Base-by-base conservation (phyloP, 352 stramenopile genomes). In the Globisporangium takayamanum region DNA sequence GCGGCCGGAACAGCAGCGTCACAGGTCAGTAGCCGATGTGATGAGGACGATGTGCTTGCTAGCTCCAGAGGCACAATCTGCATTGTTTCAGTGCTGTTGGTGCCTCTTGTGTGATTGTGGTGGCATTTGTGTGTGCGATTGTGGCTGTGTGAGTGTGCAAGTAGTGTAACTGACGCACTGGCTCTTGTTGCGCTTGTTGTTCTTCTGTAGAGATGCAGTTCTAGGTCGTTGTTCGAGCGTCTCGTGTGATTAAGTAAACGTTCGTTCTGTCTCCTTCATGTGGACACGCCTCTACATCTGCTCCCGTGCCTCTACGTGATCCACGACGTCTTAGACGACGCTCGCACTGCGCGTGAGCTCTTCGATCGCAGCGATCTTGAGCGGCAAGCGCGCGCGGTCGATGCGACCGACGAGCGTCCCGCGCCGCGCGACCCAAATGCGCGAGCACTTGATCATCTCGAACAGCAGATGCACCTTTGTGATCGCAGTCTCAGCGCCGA, bases 381-480 rank as follows among this genome's bases (percentile, higher is more conserved):
- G 53, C 50, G 78, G 76, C 22, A 88, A 63, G n/a, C 74, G 70
- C 42, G 75, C 66, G 15, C 77, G 69, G 20, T 74, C 71, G 36
- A 89, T 76, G 20, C 82, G 63, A 18, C 77, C 81, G 5, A 83
- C 60, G 25, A 89, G 71, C 2, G 66, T 58, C n/a, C 79, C 79
- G 28, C 68, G 83, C 0, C 67, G 73, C 36, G 70, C 83, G 18
- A 85, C 74, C 61, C 76, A 87, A 41, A 87, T 72, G 53, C 69
- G 70, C 36, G 69, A 75, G 66, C 76, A 84, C 55, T 84, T 80
- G 66, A 84, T 76, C 77, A 87, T 84, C 63, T 89, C 78, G 53
- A 91, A 89, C 44, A 89, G 70, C 56, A 88, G 75, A 56, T 91
- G 78, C 33, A 87, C 69, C 15, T 74, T 81, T 57, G 87, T 69